Conservation (phyloP, 495 filamentous ascomycete genomes). For the Penicillium samsonianum region DNA sequence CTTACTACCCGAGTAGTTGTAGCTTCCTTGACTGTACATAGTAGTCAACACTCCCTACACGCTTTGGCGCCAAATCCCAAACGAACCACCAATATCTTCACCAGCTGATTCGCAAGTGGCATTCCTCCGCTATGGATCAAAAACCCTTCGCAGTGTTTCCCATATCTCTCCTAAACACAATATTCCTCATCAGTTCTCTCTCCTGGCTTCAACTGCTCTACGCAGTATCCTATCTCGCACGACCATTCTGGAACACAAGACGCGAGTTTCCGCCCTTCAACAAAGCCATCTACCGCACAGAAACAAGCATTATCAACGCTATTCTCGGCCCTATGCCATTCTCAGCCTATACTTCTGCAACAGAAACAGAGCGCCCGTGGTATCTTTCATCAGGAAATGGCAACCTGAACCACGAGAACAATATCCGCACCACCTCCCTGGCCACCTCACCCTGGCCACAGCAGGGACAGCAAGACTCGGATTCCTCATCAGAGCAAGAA, state of each 20-base stretch:
- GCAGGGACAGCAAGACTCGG: background rate
- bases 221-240: conserved; percentile 20
- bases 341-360: conserved; percentile 20
- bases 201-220: conserved; percentile 28
- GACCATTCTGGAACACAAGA: conserved; percentile 13
- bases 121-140: conserved; percentile 1
- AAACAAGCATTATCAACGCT: conserved; percentile 16
- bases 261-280: conserved; percentile 20
- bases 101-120: no score
- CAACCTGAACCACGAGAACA: background rate
- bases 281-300: conserved; percentile 11
- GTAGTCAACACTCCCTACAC: background rate
- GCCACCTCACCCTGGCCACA: background rate
- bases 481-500: background rate
- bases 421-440: background rate
- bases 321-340: conserved; percentile 19
- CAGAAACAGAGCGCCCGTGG: conserved; percentile 11
- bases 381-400: conserved; percentile 4
- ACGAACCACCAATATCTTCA: no score
- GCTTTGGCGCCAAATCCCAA: no score
- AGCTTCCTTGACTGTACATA: background rate
- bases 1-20: no score
- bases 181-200: conserved; percentile 18
- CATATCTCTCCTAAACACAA: conserved; percentile 15
- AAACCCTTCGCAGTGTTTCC: conserved; percentile 15